These are phyloP conservation scores for Pythium guiyangense DNA, from an alignment of 352 stramenopile species.

Conservation along the genomic window DNA sequence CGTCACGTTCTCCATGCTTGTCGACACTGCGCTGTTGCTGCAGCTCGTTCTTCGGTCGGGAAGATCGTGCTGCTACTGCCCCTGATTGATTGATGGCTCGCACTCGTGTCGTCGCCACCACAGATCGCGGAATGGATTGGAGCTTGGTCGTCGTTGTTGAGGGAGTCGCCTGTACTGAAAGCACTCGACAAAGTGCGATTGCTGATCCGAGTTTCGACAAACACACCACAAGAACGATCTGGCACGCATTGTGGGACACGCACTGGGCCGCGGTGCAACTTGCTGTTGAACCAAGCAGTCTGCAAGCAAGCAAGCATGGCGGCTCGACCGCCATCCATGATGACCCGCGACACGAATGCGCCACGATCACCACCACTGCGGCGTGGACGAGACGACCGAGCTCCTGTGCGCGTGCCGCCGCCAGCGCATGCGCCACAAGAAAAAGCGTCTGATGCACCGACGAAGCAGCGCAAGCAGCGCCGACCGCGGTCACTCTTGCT, in stretches of 20 bases:
- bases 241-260: too few species aligned
- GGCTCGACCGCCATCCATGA: neutral
- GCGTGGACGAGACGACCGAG: neutral
- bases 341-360: too few species aligned
- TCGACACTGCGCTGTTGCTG: neutral
- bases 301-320: neutral
- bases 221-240: neutral
- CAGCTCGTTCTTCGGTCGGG: too few species aligned
- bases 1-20: conserved; percentile 60
- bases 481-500: conserved; percentile 62
- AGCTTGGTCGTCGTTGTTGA: neutral
- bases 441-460: neutral
- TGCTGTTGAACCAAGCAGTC: too few species aligned
- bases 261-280: too few species aligned
- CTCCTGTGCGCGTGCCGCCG: neutral
- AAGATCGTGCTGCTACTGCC: neutral
- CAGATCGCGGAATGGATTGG: neutral
- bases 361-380: neutral
- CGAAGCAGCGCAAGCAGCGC: conserved; percentile 10
- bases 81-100: neutral
- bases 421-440: neutral
- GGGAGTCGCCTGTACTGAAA: neutral
- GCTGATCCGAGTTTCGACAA: neutral
- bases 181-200: neutral
- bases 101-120: neutral